Conservation (phyloP, 176 grass and related monocot genomes). For the Musa acuminata region DNA sequence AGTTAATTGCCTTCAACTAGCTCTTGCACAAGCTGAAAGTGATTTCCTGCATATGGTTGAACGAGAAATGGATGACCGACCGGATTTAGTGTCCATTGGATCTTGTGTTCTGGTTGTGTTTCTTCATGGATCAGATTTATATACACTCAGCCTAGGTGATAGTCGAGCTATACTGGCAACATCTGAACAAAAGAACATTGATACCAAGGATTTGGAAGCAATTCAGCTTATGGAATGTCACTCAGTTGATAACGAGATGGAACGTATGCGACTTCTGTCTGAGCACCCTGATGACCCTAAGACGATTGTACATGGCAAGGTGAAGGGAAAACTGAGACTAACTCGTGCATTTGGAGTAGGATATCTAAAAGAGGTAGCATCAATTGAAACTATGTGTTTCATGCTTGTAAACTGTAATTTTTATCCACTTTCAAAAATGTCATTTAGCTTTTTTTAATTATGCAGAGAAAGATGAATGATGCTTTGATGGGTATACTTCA, state of each 20-base stretch:
- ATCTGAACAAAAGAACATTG: slow-evolving; percentile 23
- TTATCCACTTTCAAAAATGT: not conserved
- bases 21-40: slow-evolving; percentile 86
- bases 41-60: slow-evolving; percentile 82
- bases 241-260: slow-evolving; percentile 55
- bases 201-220: slow-evolving; percentile 22
- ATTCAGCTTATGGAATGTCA: slow-evolving; percentile 72
- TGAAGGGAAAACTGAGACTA: slow-evolving; percentile 91
- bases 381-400: not conserved
- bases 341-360: slow-evolving; percentile 93
- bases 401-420: not conserved
- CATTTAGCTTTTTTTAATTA: not conserved
- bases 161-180: slow-evolving; percentile 88
- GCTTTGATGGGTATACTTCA: slow-evolving; percentile 90
- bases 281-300: slow-evolving; percentile 57
- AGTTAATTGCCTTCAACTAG: slow-evolving; percentile 55
- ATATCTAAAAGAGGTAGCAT: slow-evolving; percentile 72
- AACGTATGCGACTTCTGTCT: slow-evolving; percentile 51
- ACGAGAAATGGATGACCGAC: slow-evolving; percentile 79
- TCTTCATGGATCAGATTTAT: slow-evolving; percentile 73
- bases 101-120: slow-evolving; percentile 73
- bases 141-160: slow-evolving; percentile 78
- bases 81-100: slow-evolving; percentile 88
- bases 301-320: slow-evolving; percentile 50
- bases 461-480: slow-evolving; percentile 72